These are phyloP conservation scores for Cladosporium sp. DNA, from an alignment of 2,329 filamentous ascomycete genomes.

Conservation along the genomic window DNA sequence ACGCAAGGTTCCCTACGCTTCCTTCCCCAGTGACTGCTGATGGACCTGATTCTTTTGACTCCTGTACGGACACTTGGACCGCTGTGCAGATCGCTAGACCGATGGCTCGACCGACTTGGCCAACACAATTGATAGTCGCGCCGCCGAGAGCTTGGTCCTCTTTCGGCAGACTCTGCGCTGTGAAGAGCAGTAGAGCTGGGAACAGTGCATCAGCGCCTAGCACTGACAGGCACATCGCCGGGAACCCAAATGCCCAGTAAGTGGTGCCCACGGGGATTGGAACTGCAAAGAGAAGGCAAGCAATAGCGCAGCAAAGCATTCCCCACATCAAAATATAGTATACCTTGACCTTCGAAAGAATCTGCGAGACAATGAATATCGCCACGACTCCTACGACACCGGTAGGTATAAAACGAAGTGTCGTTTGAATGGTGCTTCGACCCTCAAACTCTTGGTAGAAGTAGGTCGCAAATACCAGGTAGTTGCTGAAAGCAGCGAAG, in stretches of 20 bases:
- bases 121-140: constrained; percentile 66
- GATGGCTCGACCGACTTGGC: constrained; percentile 66
- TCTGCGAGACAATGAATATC: constrained; percentile 55
- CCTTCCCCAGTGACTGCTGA: constrained; percentile 32
- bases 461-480: constrained; percentile 66
- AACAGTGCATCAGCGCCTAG: constrained; percentile 67
- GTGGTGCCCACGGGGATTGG: constrained; percentile 61
- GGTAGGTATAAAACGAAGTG: constrained; percentile 67
- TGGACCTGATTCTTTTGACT: constrained; percentile 33
- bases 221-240: constrained; percentile 65
- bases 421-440: constrained; percentile 63
- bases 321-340: constrained; percentile 60
- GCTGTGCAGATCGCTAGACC: constrained; percentile 66
- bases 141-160: constrained; percentile 69
- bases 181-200: constrained; percentile 66
- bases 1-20: constrained; percentile 28
- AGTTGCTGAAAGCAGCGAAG: constrained; percentile 69
- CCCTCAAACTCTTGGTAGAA: constrained; percentile 68
- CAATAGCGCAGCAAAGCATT: constrained; percentile 55
- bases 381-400: constrained; percentile 62
- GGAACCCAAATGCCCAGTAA: constrained; percentile 68
- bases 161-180: constrained; percentile 60
- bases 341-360: constrained; percentile 60
- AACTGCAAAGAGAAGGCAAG: constrained; percentile 62
- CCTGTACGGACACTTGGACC: constrained; percentile 60